Percentiles rank a stretch among this genome's conserved stretches.
These are phyloP conservation scores for Wallacemonas sp. DNA, from an alignment of 208 protist genomes.

Conservation along the genomic window DNA sequence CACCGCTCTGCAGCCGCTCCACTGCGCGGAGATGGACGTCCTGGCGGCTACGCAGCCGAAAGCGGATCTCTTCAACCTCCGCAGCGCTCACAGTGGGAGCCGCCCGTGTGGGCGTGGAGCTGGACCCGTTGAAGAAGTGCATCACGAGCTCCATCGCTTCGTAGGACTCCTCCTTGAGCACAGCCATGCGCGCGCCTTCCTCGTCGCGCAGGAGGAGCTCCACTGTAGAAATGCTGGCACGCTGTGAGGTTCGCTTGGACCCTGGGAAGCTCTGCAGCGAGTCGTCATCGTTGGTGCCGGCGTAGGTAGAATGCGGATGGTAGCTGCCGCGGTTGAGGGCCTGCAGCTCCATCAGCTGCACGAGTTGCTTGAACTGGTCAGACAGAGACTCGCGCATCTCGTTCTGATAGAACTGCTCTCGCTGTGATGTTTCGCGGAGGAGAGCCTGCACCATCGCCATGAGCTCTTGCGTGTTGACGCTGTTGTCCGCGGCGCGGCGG, in stretches of 20 bases:
- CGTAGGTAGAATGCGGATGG: background rate
- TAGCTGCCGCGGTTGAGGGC: background rate
- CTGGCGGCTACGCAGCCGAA: slow-evolving; percentile 9
- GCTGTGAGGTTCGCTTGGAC: no score
- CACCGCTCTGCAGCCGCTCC: slow-evolving; percentile 3
- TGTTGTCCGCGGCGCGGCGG: background rate
- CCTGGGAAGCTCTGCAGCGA: no score
- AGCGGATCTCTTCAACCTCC: slow-evolving; percentile 16
- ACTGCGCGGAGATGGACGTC: background rate
- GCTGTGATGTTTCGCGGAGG: background rate
- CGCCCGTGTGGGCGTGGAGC: no score
- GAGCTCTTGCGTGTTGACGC: slow-evolving; percentile 4
- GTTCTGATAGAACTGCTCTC: background rate
- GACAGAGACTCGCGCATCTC: background rate
- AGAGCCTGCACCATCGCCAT: background rate
- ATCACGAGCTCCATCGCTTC: background rate
- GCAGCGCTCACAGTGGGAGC: no score
- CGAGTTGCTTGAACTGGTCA: background rate
- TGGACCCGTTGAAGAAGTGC: background rate
- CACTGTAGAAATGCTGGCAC: background rate
- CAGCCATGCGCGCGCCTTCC: background rate
- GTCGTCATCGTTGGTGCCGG: no score
- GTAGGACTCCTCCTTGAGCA: slow-evolving; percentile 4
- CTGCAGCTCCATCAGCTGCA: slow-evolving; percentile 5
- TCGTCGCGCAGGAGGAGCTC: slow-evolving; percentile 13